Evolutionary conservation across 163 green algal species (phyloP).

Genomic region (Volvox carteri): DNA sequence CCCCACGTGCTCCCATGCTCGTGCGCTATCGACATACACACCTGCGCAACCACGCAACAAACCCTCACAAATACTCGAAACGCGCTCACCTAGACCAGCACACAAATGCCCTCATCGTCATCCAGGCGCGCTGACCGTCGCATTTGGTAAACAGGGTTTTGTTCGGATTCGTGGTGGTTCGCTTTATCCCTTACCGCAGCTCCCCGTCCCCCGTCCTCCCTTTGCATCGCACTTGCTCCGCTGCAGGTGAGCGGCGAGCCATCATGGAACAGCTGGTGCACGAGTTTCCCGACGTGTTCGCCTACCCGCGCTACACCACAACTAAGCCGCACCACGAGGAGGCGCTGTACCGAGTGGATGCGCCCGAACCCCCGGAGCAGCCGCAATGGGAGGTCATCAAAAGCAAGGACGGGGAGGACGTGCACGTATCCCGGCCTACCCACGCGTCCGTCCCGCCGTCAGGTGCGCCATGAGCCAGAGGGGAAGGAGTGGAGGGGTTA

Average conservation of each 20-base stretch:
- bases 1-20: no score
- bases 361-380: slow-evolving; percentile 18
- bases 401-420: slow-evolving; percentile 50
- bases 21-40: no score
- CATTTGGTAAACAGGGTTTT: no score
- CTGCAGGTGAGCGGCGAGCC: slow-evolving; percentile 56
- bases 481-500: no score
- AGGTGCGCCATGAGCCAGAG: background rate
- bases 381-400: slow-evolving; percentile 34
- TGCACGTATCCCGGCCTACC: slow-evolving; percentile 43
- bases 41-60: no score
- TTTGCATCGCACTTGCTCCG: background rate
- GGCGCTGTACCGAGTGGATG: slow-evolving; percentile 45
- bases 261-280: slow-evolving; percentile 77
- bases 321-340: slow-evolving; percentile 58
- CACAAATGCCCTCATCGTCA: no score
- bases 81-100: no score
- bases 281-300: slow-evolving; percentile 88
- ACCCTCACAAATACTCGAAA: no score
- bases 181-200: no score
- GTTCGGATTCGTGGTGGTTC: no score
- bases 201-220: background rate
- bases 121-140: no score
- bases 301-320: slow-evolving; percentile 71
- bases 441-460: slow-evolving; percentile 5